Conservation (phyloP, 2,329 filamentous ascomycete genomes). For the Chrysosporium queenslandicum region DNA sequence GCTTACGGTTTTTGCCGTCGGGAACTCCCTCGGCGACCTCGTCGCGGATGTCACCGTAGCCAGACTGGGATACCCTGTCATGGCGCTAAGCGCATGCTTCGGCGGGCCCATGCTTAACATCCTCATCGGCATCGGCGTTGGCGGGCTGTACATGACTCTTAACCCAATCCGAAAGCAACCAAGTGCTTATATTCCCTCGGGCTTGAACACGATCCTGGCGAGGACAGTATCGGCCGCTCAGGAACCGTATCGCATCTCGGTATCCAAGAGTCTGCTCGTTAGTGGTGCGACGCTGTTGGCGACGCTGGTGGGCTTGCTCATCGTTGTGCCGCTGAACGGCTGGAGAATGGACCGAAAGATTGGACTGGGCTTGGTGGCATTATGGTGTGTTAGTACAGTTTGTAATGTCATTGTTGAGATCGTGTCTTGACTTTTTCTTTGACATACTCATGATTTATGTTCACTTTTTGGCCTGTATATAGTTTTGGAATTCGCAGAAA, state of each 20-base stretch:
- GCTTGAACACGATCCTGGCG: slow-evolving; percentile 10
- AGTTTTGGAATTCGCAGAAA: neutral
- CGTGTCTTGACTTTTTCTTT: slow-evolving; percentile 1
- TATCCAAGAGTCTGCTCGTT: slow-evolving; percentile 75
- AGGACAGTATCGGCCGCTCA: slow-evolving; percentile 6
- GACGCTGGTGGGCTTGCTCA: slow-evolving; percentile 66
- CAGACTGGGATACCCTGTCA: slow-evolving; percentile 85
- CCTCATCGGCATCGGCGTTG: slow-evolving; percentile 82
- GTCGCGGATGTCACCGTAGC: slow-evolving; percentile 93
- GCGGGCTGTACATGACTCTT: slow-evolving; percentile 78
- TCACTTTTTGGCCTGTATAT: neutral
- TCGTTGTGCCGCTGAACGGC: slow-evolving; percentile 71
- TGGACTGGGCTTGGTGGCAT: slow-evolving; percentile 64
- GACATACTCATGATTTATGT: neutral
- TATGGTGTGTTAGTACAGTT: slow-evolving; percentile 74
- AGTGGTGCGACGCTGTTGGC: slow-evolving; percentile 73
- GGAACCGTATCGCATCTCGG: slow-evolving; percentile 67
- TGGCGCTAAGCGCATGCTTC: slow-evolving; percentile 90
- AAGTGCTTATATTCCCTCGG: slow-evolving; percentile 46
- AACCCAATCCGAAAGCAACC: slow-evolving; percentile 62
- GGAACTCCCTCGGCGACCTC: slow-evolving; percentile 87
- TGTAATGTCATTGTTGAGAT: slow-evolving; percentile 75
- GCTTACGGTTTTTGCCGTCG: slow-evolving; percentile 89
- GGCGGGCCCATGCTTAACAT: slow-evolving; percentile 99
- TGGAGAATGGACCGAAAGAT: slow-evolving; percentile 79